Base-by-base conservation (phyloP, 192 early-diverging fungal genomes). In the Geranomyces variabilis region DNA sequence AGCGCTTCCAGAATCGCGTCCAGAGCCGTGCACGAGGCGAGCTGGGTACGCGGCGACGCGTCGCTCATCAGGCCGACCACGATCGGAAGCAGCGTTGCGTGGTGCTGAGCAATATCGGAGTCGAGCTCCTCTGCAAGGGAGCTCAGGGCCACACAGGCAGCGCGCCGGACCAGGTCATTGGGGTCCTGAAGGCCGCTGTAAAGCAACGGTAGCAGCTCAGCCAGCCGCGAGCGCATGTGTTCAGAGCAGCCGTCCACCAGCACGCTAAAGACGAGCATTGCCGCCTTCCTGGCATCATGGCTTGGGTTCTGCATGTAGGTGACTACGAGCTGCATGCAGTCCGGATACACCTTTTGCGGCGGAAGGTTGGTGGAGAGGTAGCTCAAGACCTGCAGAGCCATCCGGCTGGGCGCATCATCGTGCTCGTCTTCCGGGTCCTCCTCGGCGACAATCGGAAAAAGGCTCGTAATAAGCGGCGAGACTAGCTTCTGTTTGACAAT, bases 1-100 rank as follows among this genome's bases (percentile, higher is more conserved):
- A 97, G 76, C 44, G 91, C 91, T 75, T 94, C 94, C 8, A 96
- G 76, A 58, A 97, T 93, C n/a, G 90, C 89, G 71, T 97, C 94
- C 64, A 97, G 78, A 36, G 95, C 91, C 63, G 89, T 92, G 60
- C 89, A 86, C 10, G 95, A 91, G 46, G 93, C 87, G 77, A 88
- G 89, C 65, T 92, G 87, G 66, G 93, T 89, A 24, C 89, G 86
- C 24, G 83, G 74, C 69, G 88, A 86, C 59, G 86, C 76, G 63
- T 95, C 95, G 73, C 88, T 88, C 83, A 93, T 87, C 51, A 97
- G 82, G 66, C 84, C 84, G 61, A 97, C 94, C 45, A 97, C 88
- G 41, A 96, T 63, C 14, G 95, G 95, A 75, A 97, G 66, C 28
- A 97, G 82, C 41, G 83, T 88, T 34, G 91, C 86, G 72, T 97